Conservation (phyloP, 257 asterid genomes). For the Gardenia jasminoides region DNA sequence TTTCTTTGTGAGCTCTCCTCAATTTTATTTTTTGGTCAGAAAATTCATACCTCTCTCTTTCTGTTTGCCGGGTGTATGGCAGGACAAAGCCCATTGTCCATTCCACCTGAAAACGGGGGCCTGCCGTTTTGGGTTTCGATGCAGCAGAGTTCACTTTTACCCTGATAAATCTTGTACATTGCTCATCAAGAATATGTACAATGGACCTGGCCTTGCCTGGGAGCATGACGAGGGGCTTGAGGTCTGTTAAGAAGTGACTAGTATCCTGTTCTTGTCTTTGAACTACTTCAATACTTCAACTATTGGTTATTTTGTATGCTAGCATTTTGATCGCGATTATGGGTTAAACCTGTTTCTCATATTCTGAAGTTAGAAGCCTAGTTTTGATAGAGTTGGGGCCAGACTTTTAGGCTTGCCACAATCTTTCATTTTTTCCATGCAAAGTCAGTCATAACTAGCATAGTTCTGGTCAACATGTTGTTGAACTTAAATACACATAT, state of each 20-base stretch:
- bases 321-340: not conserved
- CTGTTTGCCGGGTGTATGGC: conserved; percentile 37
- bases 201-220: conserved; percentile 96
- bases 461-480: not conserved
- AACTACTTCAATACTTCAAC: conserved; percentile 15
- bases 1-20: not conserved
- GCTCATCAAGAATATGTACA: conserved; percentile 90
- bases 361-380: conserved; percentile 1
- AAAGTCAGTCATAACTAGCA: not conserved
- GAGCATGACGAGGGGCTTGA: conserved; percentile 99
- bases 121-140: conserved; percentile 86
- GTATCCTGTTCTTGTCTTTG: conserved; percentile 78
- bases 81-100: conserved; percentile 99
- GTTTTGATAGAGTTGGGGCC: not conserved
- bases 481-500: not conserved
- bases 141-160: conserved; percentile 94
- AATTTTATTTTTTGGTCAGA: not conserved
- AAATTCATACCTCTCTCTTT: conserved; percentile 22
- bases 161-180: conserved; percentile 93
- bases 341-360: conserved; percentile 19
- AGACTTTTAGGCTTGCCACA: not conserved
- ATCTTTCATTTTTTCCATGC: too few relatives aligned
- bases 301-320: not conserved
- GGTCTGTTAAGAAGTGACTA: conserved; percentile 98
- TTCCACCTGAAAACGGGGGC: conserved; percentile 98